These are phyloP conservation scores for Corinectria fuckeliana DNA, from an alignment of 2,329 filamentous ascomycete genomes.

Conservation along the genomic window DNA sequence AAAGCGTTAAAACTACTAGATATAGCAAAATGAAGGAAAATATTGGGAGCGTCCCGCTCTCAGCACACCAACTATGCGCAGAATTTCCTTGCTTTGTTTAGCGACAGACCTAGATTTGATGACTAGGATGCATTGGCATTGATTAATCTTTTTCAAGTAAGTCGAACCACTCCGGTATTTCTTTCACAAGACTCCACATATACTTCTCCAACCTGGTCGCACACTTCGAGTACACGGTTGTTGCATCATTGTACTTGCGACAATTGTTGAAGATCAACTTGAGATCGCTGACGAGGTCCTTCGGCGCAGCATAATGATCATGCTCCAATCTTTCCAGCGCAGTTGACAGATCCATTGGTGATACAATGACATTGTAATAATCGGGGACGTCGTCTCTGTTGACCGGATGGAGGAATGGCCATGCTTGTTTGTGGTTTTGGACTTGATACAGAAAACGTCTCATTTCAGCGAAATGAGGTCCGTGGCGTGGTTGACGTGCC, in stretches of 20 bases:
- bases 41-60: too few species aligned
- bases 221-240: constrained; percentile 90
- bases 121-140: neutral
- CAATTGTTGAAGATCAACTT: constrained; percentile 94
- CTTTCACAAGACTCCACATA: constrained; percentile 93
- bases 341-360: constrained; percentile 94
- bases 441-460: constrained; percentile 92
- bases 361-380: constrained; percentile 97
- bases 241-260: constrained; percentile 95
- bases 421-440: constrained; percentile 90
- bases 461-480: constrained; percentile 94
- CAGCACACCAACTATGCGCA: too few species aligned
- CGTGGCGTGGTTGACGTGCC: constrained; percentile 90
- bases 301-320: constrained; percentile 86
- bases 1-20: constrained; percentile 22
- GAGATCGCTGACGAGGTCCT: constrained; percentile 91
- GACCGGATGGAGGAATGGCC: constrained; percentile 94
- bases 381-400: constrained; percentile 95
- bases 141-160: constrained; percentile 41
- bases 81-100: neutral
- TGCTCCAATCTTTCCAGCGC: constrained; percentile 97
- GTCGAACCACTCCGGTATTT: constrained; percentile 90
- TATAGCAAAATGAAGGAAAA: too few species aligned
- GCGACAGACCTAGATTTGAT: neutral
- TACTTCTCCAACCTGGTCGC: constrained; percentile 92